Percentiles rank a stretch among this genome's conserved stretches.
These are phyloP conservation scores for Saitozyma podzolica DNA, from an alignment of 768 basidiomycete species.

Conservation along the genomic window DNA sequence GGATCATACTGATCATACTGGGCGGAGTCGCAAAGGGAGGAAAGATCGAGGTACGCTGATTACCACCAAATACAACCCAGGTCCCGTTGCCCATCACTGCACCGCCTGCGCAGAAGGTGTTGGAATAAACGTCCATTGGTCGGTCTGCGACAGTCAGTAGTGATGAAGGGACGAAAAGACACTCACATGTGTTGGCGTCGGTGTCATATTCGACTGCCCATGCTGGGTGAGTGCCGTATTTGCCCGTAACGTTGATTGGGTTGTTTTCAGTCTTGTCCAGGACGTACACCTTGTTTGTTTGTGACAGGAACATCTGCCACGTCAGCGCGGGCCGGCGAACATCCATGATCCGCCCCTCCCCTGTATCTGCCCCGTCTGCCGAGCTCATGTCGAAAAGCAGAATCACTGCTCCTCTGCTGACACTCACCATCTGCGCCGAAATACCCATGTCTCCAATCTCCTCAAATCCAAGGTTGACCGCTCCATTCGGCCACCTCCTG, in stretches of 20 bases:
- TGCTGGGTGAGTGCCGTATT: conserved; percentile 55
- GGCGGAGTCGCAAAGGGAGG: no score
- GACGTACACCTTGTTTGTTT: conserved; percentile 70
- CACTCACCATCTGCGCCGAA: conserved; percentile 51
- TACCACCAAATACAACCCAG: conserved; percentile 76
- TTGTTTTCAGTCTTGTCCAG: conserved; percentile 65
- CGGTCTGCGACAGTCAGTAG: conserved; percentile 51
- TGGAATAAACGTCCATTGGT: conserved; percentile 73
- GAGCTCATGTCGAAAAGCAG: background rate
- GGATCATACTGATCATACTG: background rate
- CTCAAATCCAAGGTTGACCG: conserved; percentile 16
- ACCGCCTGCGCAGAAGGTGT: conserved; percentile 78
- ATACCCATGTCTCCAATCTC: conserved; percentile 46
- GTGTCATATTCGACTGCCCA: conserved; percentile 62
- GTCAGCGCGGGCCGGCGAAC: background rate
- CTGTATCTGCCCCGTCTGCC: no score
- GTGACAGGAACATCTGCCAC: conserved; percentile 39
- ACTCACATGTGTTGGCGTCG: conserved; percentile 57
- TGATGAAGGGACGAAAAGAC: background rate
- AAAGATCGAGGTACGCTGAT: conserved; percentile 56
- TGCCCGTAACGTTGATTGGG: conserved; percentile 42
- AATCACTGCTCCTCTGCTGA: background rate
- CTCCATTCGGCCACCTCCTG: no score
- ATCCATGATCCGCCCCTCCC: no score
- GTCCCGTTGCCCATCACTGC: conserved; percentile 72